Percentiles rank a stretch among this genome's conserved stretches.
These are phyloP conservation scores for Myxozyma vanderwaltii DNA, from an alignment of 805 yeast genomes.

Conservation along the genomic window DNA sequence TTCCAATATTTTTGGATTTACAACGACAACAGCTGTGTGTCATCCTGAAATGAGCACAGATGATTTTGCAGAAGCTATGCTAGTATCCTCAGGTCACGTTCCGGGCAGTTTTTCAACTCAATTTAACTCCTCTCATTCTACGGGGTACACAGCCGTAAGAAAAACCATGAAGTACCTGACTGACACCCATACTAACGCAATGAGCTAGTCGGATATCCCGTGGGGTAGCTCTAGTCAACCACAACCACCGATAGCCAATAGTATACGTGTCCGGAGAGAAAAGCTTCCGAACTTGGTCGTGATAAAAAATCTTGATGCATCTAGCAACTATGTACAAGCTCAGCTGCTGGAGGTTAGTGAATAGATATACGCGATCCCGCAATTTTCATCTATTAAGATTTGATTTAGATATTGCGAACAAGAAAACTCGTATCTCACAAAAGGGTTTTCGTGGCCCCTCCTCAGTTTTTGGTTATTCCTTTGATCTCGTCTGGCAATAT, in stretches of 20 bases:
- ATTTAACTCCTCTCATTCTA: background rate
- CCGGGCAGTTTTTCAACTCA: slow-evolving; percentile 22
- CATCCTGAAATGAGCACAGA: slow-evolving; percentile 20
- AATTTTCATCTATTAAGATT: background rate
- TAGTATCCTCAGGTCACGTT: slow-evolving; percentile 1
- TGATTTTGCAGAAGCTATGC: slow-evolving; percentile 19
- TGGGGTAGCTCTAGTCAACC: background rate
- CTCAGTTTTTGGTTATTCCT: slow-evolving; percentile 26
- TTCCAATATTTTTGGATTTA: slow-evolving; percentile 28
- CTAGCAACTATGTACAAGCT: slow-evolving; percentile 31
- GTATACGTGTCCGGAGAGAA: background rate
- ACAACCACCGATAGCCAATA: background rate
- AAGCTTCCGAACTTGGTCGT: slow-evolving; percentile 22
- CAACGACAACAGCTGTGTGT: slow-evolving; percentile 16
- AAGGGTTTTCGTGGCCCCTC: slow-evolving; percentile 16
- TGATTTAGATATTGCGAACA: slow-evolving; percentile 20
- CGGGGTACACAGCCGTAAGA: background rate
- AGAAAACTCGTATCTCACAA: slow-evolving; percentile 11
- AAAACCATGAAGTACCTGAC: no score
- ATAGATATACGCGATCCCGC: no score
- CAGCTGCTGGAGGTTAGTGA: slow-evolving; percentile 25
- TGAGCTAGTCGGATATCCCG: slow-evolving; percentile 4
- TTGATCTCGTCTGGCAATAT: background rate
- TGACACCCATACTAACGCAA: background rate
- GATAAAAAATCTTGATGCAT: slow-evolving; percentile 20